Base-by-base conservation (phyloP, 2,329 filamentous ascomycete species). In the Taxawa tesnikishii region DNA sequence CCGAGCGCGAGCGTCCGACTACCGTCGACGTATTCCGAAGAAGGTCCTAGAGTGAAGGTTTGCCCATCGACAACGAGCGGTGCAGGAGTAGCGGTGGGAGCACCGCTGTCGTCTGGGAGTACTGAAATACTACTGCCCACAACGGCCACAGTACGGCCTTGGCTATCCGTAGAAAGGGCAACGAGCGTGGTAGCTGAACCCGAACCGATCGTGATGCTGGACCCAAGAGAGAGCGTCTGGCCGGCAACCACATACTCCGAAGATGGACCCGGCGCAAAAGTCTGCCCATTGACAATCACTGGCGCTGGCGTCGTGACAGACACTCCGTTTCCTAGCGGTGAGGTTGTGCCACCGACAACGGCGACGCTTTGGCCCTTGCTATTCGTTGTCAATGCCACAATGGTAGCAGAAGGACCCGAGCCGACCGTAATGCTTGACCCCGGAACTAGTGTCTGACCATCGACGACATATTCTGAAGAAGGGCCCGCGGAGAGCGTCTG, bases 181-280 rank as follows among this genome's bases (percentile, higher is more conserved):
- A 37, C 19, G 13, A 29, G 15, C 7, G 34, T 31, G 4, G 27
- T 5, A 5, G 32, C 21, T 11, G 14, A 10, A 10, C 36, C 36
- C 15, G 32, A 31, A 18, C 32, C 29, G 12, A 38, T 11, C 3
- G 26, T 28, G 17, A 38, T 28, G 12, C 32, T 11, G 6, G 27
- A 21, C 12, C 36, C 36, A 11, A 29, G 32, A 4, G 11, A 19
- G 9, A 38, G 17, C 5, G 36, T 38, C 13, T 34, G 21, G 10
- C 32, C 36, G 15, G 26, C 11, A 9, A 38, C 32, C 11, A 38
- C 17, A 15, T 38, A 38, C 26, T 25, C 25, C 14, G 15, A 29
- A 27, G 15, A 15, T 18, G 24, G 6, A 28, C 24, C 27, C 6
- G 36, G 33, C n/a, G 29, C 27, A 11, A 34, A 21, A 2, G 28